Conservation (phyloP, 345 rosid species). For the Noccaea bulbosa region DNA sequence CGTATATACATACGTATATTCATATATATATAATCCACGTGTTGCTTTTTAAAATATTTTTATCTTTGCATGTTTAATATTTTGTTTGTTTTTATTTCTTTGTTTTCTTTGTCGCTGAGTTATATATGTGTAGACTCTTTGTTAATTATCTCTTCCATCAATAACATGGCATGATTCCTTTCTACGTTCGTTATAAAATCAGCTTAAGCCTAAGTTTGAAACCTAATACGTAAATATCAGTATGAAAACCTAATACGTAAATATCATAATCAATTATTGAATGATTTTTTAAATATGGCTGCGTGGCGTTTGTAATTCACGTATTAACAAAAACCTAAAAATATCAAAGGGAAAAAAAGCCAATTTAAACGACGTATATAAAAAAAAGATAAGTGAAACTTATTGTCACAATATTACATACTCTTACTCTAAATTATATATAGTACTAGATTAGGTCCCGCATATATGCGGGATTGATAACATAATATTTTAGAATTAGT, state of each 20-base stretch:
- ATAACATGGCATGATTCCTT: conserved; percentile 26
- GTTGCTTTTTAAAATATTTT: neutral
- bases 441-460: too few relatives aligned
- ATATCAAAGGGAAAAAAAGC: neutral
- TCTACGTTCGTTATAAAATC: neutral
- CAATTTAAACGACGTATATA: too few relatives aligned
- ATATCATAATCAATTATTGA: neutral
- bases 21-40: conserved; percentile 15
- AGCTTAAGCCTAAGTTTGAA: neutral
- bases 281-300: neutral
- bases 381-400: neutral
- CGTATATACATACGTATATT: conserved; percentile 18
- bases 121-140: conserved; percentile 29
- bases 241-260: neutral
- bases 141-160: conserved; percentile 4
- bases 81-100: conserved; percentile 1
- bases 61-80: conserved; percentile 17
- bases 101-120: conserved; percentile 20
- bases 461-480: too few relatives aligned
- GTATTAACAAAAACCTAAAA: too few relatives aligned
- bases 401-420: neutral
- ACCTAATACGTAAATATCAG: neutral
- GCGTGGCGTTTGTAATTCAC: neutral
- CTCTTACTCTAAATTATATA: neutral
- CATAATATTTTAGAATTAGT: too few relatives aligned